A percentile compares a stretch with the other conserved stretches of the same genome.
These are phyloP conservation scores for Hanseniaspora meyeri DNA, from an alignment of 805 yeast species.

Conservation along the genomic window DNA sequence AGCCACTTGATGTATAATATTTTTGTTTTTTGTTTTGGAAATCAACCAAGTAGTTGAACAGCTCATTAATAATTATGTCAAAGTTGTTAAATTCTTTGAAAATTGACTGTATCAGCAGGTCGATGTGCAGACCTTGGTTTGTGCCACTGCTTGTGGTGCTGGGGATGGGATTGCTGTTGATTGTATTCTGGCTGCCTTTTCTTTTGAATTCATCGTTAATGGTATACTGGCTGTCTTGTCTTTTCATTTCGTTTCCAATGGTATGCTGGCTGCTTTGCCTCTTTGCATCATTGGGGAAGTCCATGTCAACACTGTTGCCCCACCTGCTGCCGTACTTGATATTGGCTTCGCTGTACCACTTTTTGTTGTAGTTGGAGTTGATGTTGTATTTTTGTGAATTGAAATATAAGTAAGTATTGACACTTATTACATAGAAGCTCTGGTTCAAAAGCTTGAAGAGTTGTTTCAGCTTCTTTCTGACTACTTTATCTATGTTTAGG, in stretches of 20 bases:
- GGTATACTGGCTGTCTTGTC: background rate
- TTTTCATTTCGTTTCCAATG: background rate
- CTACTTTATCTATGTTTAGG: constrained; percentile 17
- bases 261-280: background rate
- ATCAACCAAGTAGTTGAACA: constrained; percentile 23
- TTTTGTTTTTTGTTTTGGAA: constrained; percentile 19
- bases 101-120: constrained; percentile 16
- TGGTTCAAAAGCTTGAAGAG: constrained; percentile 41
- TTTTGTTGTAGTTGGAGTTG: constrained; percentile 2
- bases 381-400: constrained; percentile 20
- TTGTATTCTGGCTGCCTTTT: background rate
- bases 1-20: background rate
- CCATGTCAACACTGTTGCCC: background rate
- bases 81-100: constrained; percentile 24
- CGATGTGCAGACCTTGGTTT: constrained; percentile 15
- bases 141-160: background rate
- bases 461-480: constrained; percentile 35
- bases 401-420: constrained; percentile 53
- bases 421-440: constrained; percentile 49
- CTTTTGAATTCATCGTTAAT: background rate
- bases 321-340: background rate
- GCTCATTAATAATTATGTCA: constrained; percentile 23
- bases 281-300: background rate
- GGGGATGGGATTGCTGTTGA: background rate
- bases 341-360: background rate